Percentiles rank a stretch among this genome's conserved stretches.
phyloP scores from a whole-genome alignment of 2,329 filamentous ascomycete genomes.

The Nemania serpens region DNA sequence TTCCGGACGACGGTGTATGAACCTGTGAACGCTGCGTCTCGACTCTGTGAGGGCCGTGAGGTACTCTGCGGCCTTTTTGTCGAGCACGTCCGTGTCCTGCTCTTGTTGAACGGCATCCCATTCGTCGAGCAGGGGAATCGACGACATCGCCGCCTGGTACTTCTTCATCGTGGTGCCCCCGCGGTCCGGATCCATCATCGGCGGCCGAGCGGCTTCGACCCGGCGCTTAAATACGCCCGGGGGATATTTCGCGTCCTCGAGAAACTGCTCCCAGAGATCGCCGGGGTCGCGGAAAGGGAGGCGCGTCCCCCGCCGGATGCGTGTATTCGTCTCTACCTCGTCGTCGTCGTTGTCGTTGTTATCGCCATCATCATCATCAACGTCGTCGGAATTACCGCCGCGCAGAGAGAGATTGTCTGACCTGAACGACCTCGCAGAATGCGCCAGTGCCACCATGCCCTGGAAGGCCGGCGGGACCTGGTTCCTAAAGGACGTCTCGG shows the following conservation, averaged over 20 bases:
- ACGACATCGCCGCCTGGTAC: background rate
- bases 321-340: background rate
- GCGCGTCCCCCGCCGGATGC: background rate
- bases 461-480: background rate
- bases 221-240: background rate
- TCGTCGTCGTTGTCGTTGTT: background rate
- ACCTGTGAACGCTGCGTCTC: background rate
- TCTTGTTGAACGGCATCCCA: background rate
- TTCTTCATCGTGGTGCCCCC: background rate
- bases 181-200: conserved; percentile 15
- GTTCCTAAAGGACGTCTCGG: background rate
- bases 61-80: background rate
- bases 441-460: conserved; percentile 12
- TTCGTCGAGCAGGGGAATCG: background rate
- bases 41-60: background rate
- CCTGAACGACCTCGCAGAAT: background rate
- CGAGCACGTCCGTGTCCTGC: background rate
- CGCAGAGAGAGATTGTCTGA: conserved; percentile 4
- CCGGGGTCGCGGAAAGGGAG: conserved; percentile 10
- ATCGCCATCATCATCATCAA: no score
- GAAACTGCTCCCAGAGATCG: conserved; percentile 17
- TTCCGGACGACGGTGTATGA: conserved; percentile 4
- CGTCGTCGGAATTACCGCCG: conserved; percentile 5
- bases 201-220: conserved; percentile 1
- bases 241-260: conserved; percentile 13